Conservation (phyloP, 2,329 filamentous ascomycete species). For the Trichoderma sp. region DNA sequence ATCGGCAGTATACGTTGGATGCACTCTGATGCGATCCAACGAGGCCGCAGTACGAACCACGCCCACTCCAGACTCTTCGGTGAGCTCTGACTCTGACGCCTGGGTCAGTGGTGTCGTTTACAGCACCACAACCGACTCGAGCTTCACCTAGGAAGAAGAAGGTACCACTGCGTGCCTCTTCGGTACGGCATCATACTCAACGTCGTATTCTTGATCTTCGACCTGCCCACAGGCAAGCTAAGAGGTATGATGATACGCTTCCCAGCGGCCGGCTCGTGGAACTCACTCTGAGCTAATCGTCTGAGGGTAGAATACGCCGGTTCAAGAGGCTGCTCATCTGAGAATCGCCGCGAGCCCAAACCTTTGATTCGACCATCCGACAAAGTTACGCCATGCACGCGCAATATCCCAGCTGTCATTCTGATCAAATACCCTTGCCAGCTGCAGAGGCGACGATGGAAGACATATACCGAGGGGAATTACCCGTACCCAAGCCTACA, state of each 20-base stretch:
- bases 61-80: not conserved
- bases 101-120: too few species aligned
- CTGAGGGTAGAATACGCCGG: too few species aligned
- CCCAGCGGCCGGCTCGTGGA: not conserved
- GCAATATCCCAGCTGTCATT: not conserved
- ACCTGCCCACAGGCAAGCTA: too few species aligned
- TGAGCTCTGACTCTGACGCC: too few species aligned
- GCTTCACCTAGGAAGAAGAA: too few species aligned
- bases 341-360: not conserved
- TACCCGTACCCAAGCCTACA: not conserved
- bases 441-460: not conserved
- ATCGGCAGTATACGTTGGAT: not conserved
- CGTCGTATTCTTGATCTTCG: too few species aligned
- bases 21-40: too few species aligned
- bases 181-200: not conserved
- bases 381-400: not conserved
- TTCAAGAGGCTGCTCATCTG: not conserved
- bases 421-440: not conserved
- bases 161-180: not conserved
- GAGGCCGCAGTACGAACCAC: too few species aligned
- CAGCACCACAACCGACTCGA: too few species aligned
- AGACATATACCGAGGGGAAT: not conserved
- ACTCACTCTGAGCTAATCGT: not conserved
- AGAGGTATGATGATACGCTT: not conserved
- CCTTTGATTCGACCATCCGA: not conserved